Percentiles rank a stretch among this genome's conserved stretches.
These are phyloP conservation scores for Pseudovirgaria hyperparasitica DNA, from an alignment of 2,329 filamentous ascomycete species.

Conservation along the genomic window DNA sequence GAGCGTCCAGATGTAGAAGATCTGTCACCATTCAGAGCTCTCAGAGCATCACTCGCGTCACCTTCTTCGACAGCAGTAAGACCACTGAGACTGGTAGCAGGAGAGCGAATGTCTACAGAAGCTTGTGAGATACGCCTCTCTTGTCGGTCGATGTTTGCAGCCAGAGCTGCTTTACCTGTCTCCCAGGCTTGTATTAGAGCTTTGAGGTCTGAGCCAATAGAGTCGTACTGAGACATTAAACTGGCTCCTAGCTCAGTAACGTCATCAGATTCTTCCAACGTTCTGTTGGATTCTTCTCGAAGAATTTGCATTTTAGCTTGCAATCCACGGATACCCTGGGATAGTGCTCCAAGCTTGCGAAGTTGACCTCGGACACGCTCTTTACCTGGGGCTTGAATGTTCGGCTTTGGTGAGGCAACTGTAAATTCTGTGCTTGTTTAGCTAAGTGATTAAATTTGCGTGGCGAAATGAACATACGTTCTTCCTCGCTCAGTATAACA, in stretches of 20 bases:
- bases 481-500: conserved; percentile 62
- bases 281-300: conserved; percentile 75
- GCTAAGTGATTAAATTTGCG: conserved; percentile 29
- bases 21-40: conserved; percentile 62
- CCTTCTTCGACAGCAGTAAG: conserved; percentile 42
- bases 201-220: conserved; percentile 77
- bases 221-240: conserved; percentile 84
- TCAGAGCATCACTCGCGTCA: conserved; percentile 55
- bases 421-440: conserved; percentile 25
- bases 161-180: conserved; percentile 64
- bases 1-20: conserved; percentile 28
- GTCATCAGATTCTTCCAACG: conserved; percentile 59
- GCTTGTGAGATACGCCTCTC: conserved; percentile 46
- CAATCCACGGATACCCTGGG: conserved; percentile 77
- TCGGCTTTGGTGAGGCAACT: conserved; percentile 44
- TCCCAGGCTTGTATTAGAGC: conserved; percentile 38
- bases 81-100: conserved; percentile 48
- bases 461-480: conserved; percentile 32
- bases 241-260: conserved; percentile 61
- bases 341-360: conserved; percentile 76
- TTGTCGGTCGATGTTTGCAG: conserved; percentile 69
- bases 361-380: conserved; percentile 80
- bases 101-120: conserved; percentile 35
- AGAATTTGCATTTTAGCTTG: conserved; percentile 91
- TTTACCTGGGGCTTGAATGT: conserved; percentile 53